Base-by-base conservation (phyloP, 257 asterid genomes). In the Anisodus tanguticus region DNA sequence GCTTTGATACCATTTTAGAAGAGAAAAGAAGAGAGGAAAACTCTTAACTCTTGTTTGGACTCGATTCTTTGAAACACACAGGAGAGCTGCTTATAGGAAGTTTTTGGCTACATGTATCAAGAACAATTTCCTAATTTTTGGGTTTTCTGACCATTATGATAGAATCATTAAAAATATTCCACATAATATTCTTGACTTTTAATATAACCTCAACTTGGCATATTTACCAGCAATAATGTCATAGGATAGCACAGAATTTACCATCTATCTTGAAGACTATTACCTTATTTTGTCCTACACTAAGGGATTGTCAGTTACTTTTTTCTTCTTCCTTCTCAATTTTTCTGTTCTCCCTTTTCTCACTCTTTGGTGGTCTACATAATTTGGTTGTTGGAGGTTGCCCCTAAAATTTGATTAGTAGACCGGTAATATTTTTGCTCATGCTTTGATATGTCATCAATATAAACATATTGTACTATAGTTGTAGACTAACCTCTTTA, bases 391-490 rank as follows among this genome's bases (percentile, higher is more conserved):
- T 51, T 76, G 51, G 81, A 51, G 81, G 47, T 26, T 76, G 81
- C 26, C 63, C 3, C 63, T 76, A 22, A 76, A 12, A 76, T 76
- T 76, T 51, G 81, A 76, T 76, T 26, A 26, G 81, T 76, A 37
- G 62, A 12, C 22, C 51, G 13, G 81, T 76, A 16, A 49, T 49
- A 26, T 26, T 49, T 74, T 51, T 51, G 43, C 81, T 76, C 81
- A 76, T 51, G 62, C 22, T 31, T 51, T 76, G 62, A 76, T 60
- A 60, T 26, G 59, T 51, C 47, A 76, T 26, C 59, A 76, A 26
- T 76, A 22, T 76, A 76, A 76, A 76, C 62, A 76, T 51, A 49
- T 76, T 26, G 19, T 76, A 49, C 45, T 22, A 51, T 26, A 49
- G 22, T 76, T 19, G 81, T 76, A 31, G 47, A 76, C 81, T 26